These are phyloP conservation scores for Leptomonas seymouri DNA, from an alignment of 208 protist genomes.

Conservation along the genomic window DNA sequence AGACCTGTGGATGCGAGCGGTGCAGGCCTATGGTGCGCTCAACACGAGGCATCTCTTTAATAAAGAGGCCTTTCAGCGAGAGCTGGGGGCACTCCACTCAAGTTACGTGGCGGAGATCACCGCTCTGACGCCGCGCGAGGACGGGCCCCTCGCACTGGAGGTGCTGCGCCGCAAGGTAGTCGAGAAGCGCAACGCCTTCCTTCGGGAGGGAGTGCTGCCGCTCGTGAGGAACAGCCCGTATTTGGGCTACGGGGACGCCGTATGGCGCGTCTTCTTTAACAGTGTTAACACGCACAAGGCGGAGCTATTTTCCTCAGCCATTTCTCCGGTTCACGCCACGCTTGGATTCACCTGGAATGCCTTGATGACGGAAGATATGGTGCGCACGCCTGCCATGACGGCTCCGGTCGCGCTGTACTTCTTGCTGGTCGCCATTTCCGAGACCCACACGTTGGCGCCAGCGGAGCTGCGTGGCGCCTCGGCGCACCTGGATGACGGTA, in stretches of 20 bases:
- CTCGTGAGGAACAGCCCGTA: constrained; percentile 51
- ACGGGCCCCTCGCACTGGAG: constrained; percentile 65
- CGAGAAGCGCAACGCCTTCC: constrained; percentile 57
- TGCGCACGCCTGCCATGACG: constrained; percentile 66
- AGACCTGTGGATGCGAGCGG: constrained; percentile 46
- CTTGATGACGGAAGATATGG: constrained; percentile 61
- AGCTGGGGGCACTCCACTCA: constrained; percentile 41
- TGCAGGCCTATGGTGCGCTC: constrained; percentile 36
- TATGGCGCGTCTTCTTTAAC: constrained; percentile 74
- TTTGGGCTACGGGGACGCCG: constrained; percentile 64
- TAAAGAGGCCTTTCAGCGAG: constrained; percentile 46
- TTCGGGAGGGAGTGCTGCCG: constrained; percentile 54
- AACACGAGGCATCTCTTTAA: constrained; percentile 54
- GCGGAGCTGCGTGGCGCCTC: constrained; percentile 28
- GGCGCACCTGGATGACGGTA: constrained; percentile 42
- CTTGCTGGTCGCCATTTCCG: constrained; percentile 47
- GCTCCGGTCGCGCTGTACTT: constrained; percentile 75
- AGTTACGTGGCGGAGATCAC: constrained; percentile 27
- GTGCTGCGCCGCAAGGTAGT: constrained; percentile 73
- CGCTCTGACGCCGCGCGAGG: constrained; percentile 30
- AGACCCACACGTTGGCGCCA: constrained; percentile 32
- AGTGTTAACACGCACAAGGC: constrained; percentile 49
- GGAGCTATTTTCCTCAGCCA: constrained; percentile 38
- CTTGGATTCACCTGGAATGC: constrained; percentile 73
- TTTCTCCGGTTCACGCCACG: constrained; percentile 22